Conservation (phyloP, 1,284 basidiomycete genomes). For the Cutaneotrichosporon sp. region DNA sequence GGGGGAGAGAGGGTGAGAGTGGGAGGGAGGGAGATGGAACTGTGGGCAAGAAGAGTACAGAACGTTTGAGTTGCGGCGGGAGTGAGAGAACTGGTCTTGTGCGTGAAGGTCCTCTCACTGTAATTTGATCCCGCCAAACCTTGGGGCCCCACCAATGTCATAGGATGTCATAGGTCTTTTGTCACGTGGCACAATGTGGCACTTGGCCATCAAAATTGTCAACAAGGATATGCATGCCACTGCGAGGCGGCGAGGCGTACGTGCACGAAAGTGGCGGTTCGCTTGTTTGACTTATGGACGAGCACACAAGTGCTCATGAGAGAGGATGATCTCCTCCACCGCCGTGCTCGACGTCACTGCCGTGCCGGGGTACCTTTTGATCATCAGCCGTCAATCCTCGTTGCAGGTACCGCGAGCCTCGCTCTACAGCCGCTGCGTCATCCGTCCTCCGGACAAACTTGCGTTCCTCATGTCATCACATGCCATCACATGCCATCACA, state of each 20-base stretch:
- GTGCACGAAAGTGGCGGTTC: no score
- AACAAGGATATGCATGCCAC: background rate
- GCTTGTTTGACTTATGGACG: background rate
- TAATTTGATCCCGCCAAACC: slow-evolving; percentile 9
- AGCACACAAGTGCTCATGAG: no score
- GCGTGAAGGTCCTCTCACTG: background rate
- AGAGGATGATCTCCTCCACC: background rate
- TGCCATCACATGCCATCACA: no score
- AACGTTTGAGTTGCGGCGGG: background rate
- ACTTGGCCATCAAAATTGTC: background rate
- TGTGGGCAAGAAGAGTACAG: background rate
- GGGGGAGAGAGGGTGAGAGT: no score
- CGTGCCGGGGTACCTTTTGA: background rate
- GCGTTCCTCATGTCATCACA: no score
- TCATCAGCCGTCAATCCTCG: background rate
- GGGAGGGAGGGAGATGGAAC: background rate
- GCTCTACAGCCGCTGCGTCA: background rate
- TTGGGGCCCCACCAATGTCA: slow-evolving; percentile 10
- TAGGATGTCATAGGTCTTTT: no score
- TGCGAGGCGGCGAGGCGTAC: no score
- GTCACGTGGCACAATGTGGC: slow-evolving; percentile 9
- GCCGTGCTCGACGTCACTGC: background rate
- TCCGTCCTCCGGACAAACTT: background rate
- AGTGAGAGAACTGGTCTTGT: background rate
- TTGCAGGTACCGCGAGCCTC: background rate